These are phyloP conservation scores for Sonneratia caseolaris DNA, from an alignment of 345 rosid genomes.

Conservation along the genomic window DNA sequence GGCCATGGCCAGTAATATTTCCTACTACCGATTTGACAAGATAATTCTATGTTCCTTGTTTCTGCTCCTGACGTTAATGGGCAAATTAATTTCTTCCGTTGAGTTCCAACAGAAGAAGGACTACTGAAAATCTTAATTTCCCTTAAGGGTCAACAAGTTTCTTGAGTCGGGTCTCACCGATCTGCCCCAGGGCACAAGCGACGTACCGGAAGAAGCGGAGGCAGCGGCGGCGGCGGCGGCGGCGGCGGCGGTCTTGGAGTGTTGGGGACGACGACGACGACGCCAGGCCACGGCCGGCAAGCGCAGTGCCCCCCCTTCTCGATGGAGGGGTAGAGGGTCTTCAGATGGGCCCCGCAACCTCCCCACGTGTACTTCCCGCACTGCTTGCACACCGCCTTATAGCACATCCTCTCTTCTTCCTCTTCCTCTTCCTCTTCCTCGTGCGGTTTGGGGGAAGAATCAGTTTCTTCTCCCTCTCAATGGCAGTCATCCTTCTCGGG, in stretches of 20 bases:
- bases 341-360: conserved; percentile 45
- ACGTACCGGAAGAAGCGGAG: conserved; percentile 5
- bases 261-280: conserved; percentile 14
- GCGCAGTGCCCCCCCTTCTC: conserved; percentile 43
- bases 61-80: too few species aligned
- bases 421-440: neutral
- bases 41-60: too few species aligned
- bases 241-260: neutral
- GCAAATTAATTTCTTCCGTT: too few species aligned
- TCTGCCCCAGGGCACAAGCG: too few species aligned
- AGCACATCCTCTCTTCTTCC: conserved; percentile 25
- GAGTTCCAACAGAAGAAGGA: too few species aligned
- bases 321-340: conserved; percentile 27
- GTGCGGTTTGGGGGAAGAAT: neutral
- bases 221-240: conserved; percentile 6
- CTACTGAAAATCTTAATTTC: too few species aligned
- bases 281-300: conserved; percentile 53
- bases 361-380: conserved; percentile 37
- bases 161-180: too few species aligned
- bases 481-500: neutral
- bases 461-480: neutral
- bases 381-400: conserved; percentile 33
- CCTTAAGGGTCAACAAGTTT: too few species aligned
- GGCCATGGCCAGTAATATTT: neutral
- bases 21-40: too few species aligned